Evolutionary conservation across 768 basidiomycete genomes (phyloP).

Genomic region (Paxillus involutus): DNA sequence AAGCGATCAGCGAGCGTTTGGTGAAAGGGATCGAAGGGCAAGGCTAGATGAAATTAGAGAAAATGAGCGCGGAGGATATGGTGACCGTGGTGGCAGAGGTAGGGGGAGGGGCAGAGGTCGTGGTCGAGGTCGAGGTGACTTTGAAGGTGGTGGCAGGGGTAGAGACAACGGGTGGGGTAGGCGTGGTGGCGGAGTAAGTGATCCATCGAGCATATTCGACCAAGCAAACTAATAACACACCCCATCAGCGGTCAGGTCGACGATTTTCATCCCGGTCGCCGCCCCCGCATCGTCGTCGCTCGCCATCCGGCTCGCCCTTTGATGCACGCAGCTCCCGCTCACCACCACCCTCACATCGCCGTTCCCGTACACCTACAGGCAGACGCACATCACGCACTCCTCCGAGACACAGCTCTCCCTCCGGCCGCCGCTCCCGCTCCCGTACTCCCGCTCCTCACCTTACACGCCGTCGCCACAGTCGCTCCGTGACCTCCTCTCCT

Average conservation of each 20-base stretch:
- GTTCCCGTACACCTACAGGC: constrained; percentile 42
- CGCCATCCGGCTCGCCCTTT: constrained; percentile 36
- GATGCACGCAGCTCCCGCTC: constrained; percentile 41
- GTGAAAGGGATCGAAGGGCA: constrained; percentile 68
- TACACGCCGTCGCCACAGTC: constrained; percentile 26
- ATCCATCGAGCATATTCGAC: neutral
- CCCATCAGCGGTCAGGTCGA: constrained; percentile 42
- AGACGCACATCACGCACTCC: constrained; percentile 33
- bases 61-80: constrained; percentile 49
- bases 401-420: constrained; percentile 31
- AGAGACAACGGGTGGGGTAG: constrained; percentile 67
- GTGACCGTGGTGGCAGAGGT: constrained; percentile 48
- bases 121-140: constrained; percentile 45
- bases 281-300: constrained; percentile 50
- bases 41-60: constrained; percentile 70
- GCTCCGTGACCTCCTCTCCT: constrained; percentile 21
- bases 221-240: constrained; percentile 7
- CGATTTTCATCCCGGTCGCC: constrained; percentile 44
- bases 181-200: constrained; percentile 53
- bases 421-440: constrained; percentile 37
- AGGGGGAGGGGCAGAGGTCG: constrained; percentile 61
- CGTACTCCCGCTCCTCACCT: constrained; percentile 17
- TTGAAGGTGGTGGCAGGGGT: constrained; percentile 50
- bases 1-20: constrained; percentile 61
- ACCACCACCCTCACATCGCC: constrained; percentile 31